Evolutionary conservation across 2,329 filamentous ascomycete species (phyloP), one percentile per base, ranked within the genome.

Genomic region (Fusarium continuum): DNA sequence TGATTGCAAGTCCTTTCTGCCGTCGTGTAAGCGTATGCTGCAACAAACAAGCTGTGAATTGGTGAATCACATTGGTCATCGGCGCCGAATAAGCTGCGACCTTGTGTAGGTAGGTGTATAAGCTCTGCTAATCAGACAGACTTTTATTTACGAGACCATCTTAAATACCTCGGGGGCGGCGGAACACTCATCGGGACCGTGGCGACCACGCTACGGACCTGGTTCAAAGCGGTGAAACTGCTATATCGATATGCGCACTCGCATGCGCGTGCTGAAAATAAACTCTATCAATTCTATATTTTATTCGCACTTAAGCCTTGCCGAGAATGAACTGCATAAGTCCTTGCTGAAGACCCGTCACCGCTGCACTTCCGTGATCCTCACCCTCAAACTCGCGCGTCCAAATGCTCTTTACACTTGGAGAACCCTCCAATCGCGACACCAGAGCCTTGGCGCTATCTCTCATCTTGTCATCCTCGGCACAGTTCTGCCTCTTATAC

Each of bases 331-430:
- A 69, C 25, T 68, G 63, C 51, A 64, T 61, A 3, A 69, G 47
- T 10, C 67, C 67, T 11, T 69, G 58, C 35, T 69, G 67, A 11
- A 69, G 58, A 4, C 57, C 67, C 8, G 64, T 57, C 8, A 68
- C 60, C 0, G 67, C 64, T 5, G 59, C 61, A 48, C 67, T 64
- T 10, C 67, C 67, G n/a, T 69, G 67, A 23, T 73, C 72, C 55
- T 74, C 72, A 1, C 59, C 67, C 17, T 48, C 44, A 39, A 73
- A 72, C 52, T 72, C 65, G 26, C 64, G 67, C 0, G 61, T 65
- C 55, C 61, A 66, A 5, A 74, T 38, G 19, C 49, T 58, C 29
- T 55, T 45, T 2, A 74, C 28, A 14, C 55, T 64, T 0, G 62
- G 59, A 6, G 53, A 67, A 6, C 45, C 53, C 11, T 50, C 28